Base-by-base conservation (phyloP, 2,329 filamentous ascomycete genomes). In the Venturiaceae sp. region DNA sequence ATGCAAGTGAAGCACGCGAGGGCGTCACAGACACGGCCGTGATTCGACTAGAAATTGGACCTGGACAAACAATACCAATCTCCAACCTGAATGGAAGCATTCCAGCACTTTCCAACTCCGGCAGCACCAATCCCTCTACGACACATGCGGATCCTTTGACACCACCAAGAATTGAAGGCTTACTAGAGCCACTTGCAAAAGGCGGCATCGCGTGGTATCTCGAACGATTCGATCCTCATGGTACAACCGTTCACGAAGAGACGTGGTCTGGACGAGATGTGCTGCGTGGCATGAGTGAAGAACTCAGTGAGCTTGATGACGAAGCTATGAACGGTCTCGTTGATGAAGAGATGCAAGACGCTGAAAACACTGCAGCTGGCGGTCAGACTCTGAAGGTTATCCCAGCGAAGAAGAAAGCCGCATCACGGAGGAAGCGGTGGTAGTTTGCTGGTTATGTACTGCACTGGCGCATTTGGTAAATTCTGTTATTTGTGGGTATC, bases 141-240 rank as follows among this genome's bases (percentile, higher is more conserved):
- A 69, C 74, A 56, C 73, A 74, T 57, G 66, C 70, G 8, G 71
- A 70, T 21, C 85, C 85, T 3, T 82, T 85, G 11, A 88, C 86
- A 2, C 85, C 86, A 28, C 85, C 86, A 1, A 80, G 84, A 56
- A 88, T 71, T 3, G 71, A 73, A 57, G 79, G 81, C 47, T 70
- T 77, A 2, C 66, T 73, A 9, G 59, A 41, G 5, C 32, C 80
- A 13, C 75, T 90, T 47, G 81, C 81, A 2, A 80, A 86, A 53
- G 92, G 92, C 60, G 92, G 92, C 34, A 78, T 95, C 13, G 84
- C 90, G 7, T 96, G 91, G 90, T 96, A 95, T 71, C 81, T 96
- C 60, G 83, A 88, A 66, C 80, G 83, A 8, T 95, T 95, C 68
- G 83, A 94, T 55, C 87, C 88, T 58, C 67, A 83, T 57, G 92